Conservation (phyloP, 176 grass and related monocot species). For the Coix lacrymajobi region DNA sequence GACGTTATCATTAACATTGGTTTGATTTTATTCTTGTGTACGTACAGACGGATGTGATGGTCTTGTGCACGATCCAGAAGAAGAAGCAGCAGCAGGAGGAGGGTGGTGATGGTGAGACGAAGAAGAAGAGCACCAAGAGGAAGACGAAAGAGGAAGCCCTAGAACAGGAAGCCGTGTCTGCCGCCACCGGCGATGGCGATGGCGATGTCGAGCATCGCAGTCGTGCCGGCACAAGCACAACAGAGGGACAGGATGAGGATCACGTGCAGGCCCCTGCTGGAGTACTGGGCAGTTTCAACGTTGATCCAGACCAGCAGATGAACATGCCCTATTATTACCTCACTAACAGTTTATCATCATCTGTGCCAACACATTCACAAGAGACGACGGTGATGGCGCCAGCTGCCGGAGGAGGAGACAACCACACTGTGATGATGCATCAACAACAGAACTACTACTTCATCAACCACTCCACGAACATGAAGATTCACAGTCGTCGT, state of each 20-base stretch:
- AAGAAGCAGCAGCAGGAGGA: not conserved
- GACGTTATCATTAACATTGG: not conserved
- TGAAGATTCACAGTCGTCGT: not conserved
- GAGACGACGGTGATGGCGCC: not conserved
- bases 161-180: not conserved
- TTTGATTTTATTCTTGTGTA: not conserved
- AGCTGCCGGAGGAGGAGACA: not conserved
- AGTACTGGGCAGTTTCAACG: not conserved
- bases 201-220: not conserved
- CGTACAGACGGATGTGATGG: not conserved
- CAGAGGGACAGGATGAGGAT: not conserved
- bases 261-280: not conserved
- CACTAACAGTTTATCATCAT: not conserved
- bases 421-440: not conserved
- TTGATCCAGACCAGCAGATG: not conserved
- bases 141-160: not conserved
- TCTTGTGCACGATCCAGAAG: constrained; percentile 32
- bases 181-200: no score
- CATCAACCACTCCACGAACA: not conserved
- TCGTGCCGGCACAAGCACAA: not conserved
- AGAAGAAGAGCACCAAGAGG: not conserved
- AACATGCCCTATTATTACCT: not conserved
- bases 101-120: not conserved
- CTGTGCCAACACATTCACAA: not conserved
- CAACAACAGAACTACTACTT: not conserved